phyloP scores from a whole-genome alignment of 148 eudicot species.

The Arbutus unedo region DNA sequence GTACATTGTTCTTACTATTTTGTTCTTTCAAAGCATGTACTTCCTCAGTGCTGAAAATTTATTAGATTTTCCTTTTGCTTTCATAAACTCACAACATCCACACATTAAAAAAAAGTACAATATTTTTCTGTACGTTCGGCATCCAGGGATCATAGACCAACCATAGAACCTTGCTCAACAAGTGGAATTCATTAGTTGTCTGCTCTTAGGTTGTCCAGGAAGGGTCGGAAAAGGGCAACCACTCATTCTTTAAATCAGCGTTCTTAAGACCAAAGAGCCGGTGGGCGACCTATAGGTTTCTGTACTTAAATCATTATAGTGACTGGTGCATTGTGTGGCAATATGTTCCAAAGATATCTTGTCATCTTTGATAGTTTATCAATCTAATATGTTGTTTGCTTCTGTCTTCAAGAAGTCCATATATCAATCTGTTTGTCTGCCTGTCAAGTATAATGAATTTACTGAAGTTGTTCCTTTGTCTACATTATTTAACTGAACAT shows the following conservation, averaged over 20 bases:
- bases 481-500: neutral
- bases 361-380: neutral
- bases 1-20: slow-evolving; percentile 31
- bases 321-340: neutral
- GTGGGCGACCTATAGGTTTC: neutral
- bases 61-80: neutral
- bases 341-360: neutral
- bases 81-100: neutral
- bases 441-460: neutral
- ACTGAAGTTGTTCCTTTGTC: neutral
- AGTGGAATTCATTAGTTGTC: too few relatives aligned
- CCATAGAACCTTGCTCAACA: too few relatives aligned
- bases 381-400: neutral
- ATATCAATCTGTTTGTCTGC: neutral
- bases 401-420: neutral
- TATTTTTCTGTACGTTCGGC: neutral
- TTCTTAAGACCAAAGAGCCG: too few relatives aligned
- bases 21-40: neutral
- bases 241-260: too few relatives aligned
- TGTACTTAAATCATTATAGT: neutral
- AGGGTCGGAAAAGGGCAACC: too few relatives aligned
- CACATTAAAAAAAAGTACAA: neutral
- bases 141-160: too few relatives aligned
- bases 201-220: too few relatives aligned
- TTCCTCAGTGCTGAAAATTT: neutral